phyloP scores from a whole-genome alignment of 2,329 filamentous ascomycete species.

The Orbilia quercus region DNA sequence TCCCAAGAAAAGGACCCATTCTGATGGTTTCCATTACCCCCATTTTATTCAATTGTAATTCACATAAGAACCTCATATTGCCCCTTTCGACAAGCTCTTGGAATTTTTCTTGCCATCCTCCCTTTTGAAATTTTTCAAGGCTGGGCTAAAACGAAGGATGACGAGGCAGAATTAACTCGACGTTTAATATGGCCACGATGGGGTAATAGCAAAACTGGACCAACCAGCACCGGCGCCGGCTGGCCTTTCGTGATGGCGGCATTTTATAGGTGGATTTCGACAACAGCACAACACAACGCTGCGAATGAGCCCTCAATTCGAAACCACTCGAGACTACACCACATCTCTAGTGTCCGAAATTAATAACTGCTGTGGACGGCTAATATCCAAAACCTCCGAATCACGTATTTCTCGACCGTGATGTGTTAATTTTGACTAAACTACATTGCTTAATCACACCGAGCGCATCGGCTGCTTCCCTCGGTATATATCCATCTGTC shows the following conservation, averaged over 20 bases:
- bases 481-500: background rate
- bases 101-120: constrained; percentile 29
- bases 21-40: constrained; percentile 55
- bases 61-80: constrained; percentile 49
- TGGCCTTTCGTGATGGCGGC: constrained; percentile 27
- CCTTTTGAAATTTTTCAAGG: constrained; percentile 15
- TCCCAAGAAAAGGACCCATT: constrained; percentile 7
- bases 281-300: constrained; percentile 46
- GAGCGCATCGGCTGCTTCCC: background rate
- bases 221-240: constrained; percentile 30
- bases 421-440: constrained; percentile 10
- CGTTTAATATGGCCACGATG: constrained; percentile 18
- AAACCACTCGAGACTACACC: background rate
- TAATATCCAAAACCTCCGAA: constrained; percentile 4
- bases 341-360: constrained; percentile 6
- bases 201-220: constrained; percentile 32
- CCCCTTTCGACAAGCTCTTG: constrained; percentile 48
- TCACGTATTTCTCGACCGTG: constrained; percentile 10
- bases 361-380: constrained; percentile 9
- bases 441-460: background rate
- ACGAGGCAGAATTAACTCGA: constrained; percentile 23
- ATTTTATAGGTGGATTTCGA: constrained; percentile 53
- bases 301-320: constrained; percentile 30
- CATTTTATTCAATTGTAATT: constrained; percentile 56
- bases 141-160: constrained; percentile 26